Evolutionary conservation across 257 asterid species (phyloP).

Genomic region (Penstemon davidsonii): DNA sequence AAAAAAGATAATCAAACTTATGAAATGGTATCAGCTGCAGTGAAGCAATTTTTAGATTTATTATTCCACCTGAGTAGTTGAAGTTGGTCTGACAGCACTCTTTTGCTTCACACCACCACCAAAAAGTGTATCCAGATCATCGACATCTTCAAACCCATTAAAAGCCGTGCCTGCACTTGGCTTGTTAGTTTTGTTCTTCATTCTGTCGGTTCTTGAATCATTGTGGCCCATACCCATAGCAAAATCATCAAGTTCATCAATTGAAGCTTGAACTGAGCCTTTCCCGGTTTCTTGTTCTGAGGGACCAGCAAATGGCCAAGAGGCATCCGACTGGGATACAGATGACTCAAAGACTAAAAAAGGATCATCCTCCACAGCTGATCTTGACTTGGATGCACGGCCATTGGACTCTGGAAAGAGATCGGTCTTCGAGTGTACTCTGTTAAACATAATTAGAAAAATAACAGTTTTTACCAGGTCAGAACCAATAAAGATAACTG

Average conservation of each 20-base stretch:
- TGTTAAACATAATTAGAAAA: conserved; percentile 28
- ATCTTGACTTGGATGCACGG: conserved; percentile 43
- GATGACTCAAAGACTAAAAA: conserved; percentile 57
- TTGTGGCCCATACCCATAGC: conserved; percentile 37
- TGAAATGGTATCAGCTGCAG: conserved; percentile 11
- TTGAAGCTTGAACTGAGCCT: conserved; percentile 38
- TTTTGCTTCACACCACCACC: conserved; percentile 33
- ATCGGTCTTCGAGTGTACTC: conserved; percentile 34
- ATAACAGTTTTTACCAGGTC: background rate
- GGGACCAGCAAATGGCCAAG: conserved; percentile 53
- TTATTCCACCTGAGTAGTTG: conserved; percentile 56
- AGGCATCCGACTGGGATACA: conserved; percentile 34
- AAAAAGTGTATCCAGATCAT: conserved; percentile 47
- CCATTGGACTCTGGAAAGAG: conserved; percentile 37
- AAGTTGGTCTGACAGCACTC: conserved; percentile 32
- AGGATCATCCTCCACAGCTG: conserved; percentile 53
- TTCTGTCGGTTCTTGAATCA: conserved; percentile 32
- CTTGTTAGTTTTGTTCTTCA: background rate
- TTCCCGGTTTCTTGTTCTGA: conserved; percentile 35
- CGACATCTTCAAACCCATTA: background rate
- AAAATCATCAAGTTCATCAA: conserved; percentile 63
- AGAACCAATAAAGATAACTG: conserved; percentile 2
- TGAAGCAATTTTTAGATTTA: conserved; percentile 16
- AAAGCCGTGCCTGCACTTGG: background rate
- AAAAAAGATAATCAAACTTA: conserved; percentile 20